Base-by-base conservation (phyloP, 1,284 basidiomycete species). In the Sporisorium iseilematis-ciliati region DNA sequence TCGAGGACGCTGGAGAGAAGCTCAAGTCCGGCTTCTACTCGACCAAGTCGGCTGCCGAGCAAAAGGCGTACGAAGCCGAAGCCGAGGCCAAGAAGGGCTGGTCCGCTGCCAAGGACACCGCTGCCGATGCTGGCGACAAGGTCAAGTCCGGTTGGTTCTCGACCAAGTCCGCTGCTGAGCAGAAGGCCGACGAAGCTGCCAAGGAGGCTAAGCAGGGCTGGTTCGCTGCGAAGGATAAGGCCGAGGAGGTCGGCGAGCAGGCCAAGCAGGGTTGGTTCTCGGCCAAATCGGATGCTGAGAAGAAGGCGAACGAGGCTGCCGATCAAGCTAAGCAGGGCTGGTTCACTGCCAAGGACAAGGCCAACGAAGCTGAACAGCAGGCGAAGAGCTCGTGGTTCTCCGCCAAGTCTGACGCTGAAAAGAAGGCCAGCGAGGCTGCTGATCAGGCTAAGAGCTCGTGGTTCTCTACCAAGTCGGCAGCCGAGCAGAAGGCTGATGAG, bases 31-130 rank as follows among this genome's bases (percentile, higher is more conserved):
- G 23, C 10, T 65, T 48, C 54, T 69, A 35, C 58, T 49, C 60
- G 2, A 25, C 35, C 41, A 66, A 72, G 41, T 43, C 62, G 14
- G 54, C 49, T 6, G 60, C 56, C 6, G 57, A 69, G 35, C 50
- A 51, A 29, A 65, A 75, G 53, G 73, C 65, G 0, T 12, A 57
- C 33, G 52, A 69, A 23, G 56, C 57, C 18, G 57, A 45, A 10
- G 60, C 25, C 5, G 11, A 61, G 3, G 54, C 52, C 14, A 64
- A 64, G 55, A 33, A 51, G 7, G 41, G 54, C 12, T 69, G 66
- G 71, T 63, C 56, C 40, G 5, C 51, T 20, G 55, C 59, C n/a
- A 67, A 76, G 60, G 57, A 70, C 42, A 77, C 70, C 58, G 61
- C 65, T 6, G 62, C 49, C 14, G 59, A 73, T 45, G 66, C 65